Evolutionary conservation across 306 rosid genomes (phyloP), one percentile per base, ranked within the genome.

Genomic region (peach (Prunus persica)): DNA sequence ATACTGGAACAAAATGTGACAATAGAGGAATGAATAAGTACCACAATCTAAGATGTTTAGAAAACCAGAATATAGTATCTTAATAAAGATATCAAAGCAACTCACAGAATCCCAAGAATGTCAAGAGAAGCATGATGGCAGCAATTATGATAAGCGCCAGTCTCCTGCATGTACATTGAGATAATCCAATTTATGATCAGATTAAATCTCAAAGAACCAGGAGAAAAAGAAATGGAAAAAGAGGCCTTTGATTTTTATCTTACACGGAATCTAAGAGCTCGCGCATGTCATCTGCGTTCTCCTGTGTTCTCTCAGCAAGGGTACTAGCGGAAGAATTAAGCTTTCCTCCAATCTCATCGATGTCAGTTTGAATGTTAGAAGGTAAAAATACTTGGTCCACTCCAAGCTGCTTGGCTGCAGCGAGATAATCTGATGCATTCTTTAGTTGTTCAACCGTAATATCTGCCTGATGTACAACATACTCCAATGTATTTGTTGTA

Each of bases 71-170:
- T 49, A 52, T 14, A 79, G 57, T 70, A 56, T 57, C 28, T 56
- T 67, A 30, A 43, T 61, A 43, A 68, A 55, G 74, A 65, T 61
- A 20, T 28, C 16, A 11, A 75, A 60, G 60, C 65, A 54, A 69
- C 98, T 20, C 85, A 86, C 93, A 38, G 63, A 86, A 81, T 46
- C 98, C 94, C 74, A 80, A 69, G 67, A 88, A 77, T 55, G 86
- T 71, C 76, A 94, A 50, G 30, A 82, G 5, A 65, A 94, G 88
- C 91, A 90, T 82, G 54, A 81, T 78, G 34, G 89, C 88, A 27
- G 89, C 88, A 32, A 86, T 34, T 19, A 89, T 75, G 47, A 82
- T 73, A 67, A 89, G 87, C 3, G 76, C 60, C 47, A 54, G 32
- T 19, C 85, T 86, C 84, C 98, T 89, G 89, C 83, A 76, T 16